phyloP scores from a whole-genome alignment of 768 basidiomycete species.

The Tephrocybe rancida region DNA sequence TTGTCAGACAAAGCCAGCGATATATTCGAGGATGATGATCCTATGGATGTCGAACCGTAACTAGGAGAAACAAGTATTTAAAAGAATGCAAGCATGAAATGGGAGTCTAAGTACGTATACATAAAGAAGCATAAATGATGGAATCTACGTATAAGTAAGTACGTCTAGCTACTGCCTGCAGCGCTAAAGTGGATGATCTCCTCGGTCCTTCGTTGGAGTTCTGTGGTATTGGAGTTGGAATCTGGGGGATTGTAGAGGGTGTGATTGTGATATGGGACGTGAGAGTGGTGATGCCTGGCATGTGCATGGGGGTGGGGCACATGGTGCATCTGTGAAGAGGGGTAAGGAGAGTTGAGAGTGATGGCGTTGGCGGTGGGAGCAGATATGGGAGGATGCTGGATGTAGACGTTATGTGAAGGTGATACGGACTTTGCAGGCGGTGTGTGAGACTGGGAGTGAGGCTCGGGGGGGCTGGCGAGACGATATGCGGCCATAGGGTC shows the following conservation, averaged over 20 bases:
- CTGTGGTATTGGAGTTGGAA: constrained; percentile 30
- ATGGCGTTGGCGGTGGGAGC: constrained; percentile 31
- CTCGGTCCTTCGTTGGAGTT: constrained; percentile 43
- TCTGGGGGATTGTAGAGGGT: constrained; percentile 40
- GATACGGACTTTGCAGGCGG: constrained; percentile 20
- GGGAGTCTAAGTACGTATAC: constrained; percentile 7
- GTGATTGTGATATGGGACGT: constrained; percentile 41
- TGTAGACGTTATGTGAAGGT: constrained; percentile 20
- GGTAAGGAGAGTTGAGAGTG: constrained; percentile 59
- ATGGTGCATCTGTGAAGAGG: constrained; percentile 70
- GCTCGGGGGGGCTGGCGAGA: constrained; percentile 22
- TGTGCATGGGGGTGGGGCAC: constrained; percentile 82
- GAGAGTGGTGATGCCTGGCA: constrained; percentile 69
- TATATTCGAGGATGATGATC: constrained; percentile 36
- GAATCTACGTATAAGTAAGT: constrained; percentile 12
- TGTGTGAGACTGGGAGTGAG: constrained; percentile 14
- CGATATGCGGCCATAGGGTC: constrained; percentile 28
- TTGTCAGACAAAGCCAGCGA: neutral
- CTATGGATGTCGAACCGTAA: constrained; percentile 56
- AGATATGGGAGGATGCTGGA: constrained; percentile 20
- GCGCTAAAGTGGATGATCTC: constrained; percentile 52
- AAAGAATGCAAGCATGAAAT: constrained; percentile 18
- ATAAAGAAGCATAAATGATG: constrained; percentile 19
- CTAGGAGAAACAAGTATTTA: constrained; percentile 8
- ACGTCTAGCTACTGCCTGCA: constrained; percentile 20